Base-by-base conservation (phyloP, 2,329 filamentous ascomycete species). In the Tolypocladium pustulatum region DNA sequence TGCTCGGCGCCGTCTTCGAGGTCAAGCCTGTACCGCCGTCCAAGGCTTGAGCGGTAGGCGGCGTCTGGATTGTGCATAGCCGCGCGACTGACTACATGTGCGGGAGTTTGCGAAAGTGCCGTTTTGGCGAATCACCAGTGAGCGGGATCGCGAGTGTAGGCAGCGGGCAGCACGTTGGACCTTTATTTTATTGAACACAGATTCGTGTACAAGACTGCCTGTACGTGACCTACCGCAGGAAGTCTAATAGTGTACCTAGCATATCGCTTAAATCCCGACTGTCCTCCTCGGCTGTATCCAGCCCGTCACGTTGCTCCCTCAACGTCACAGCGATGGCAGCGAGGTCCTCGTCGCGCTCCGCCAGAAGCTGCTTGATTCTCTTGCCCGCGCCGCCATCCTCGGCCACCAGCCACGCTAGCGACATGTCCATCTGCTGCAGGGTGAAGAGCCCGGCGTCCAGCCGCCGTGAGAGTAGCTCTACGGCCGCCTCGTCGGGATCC, bases 351-450 rank as follows among this genome's bases (percentile, higher is more conserved):
- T 88, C 88, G 25, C 81, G 79, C 61, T 90, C 87, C 0, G 81
- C 83, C 46, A 97, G 74, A 4, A 88, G 72, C 27, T 78, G 74
- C 55, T 78, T 72, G 37, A 96, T 84, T 65, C 80, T 87, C 58
- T 75, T 78, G 65, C 80, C 83, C 1, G 90, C 89, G 0, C 90
- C 91, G 38, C 79, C 79, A 67, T 99, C 94, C 73, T 99, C 94
- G 0, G 92, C 94, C 9, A 91, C 81, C 37, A 97, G 79, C 94
- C 94, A 99, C 15, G 92, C 90, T 36, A 99, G 73, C 36, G 94
- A 84, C 0, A 91, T 81, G 75, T 97, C 93, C 53, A 94, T 83
- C 2, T 84, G 88, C 75, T 96, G 91, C 58, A 97, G 73, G 32
- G 84, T 87, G 70, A 90, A 96, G 7, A 97, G 75, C 0, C 94